phyloP scores from a whole-genome alignment of 306 rosid species.

The Quercus alba region DNA sequence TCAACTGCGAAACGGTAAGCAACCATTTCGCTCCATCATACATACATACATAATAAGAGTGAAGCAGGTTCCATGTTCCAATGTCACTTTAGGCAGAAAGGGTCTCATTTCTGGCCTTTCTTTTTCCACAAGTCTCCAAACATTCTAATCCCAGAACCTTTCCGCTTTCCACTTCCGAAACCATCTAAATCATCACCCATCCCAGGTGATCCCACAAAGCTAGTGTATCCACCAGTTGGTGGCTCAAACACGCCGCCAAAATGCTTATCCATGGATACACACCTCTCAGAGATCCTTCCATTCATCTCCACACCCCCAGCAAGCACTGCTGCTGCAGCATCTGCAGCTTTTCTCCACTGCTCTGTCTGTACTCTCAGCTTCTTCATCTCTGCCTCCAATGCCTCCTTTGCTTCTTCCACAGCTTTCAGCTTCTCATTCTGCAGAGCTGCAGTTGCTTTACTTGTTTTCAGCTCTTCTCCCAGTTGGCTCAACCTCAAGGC shows the following conservation, averaged over 20 bases:
- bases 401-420: slow-evolving; percentile 55
- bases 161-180: slow-evolving; percentile 61
- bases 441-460: slow-evolving; percentile 33
- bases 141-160: slow-evolving; percentile 78
- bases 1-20: slow-evolving; percentile 45
- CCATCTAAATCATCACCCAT: slow-evolving; percentile 61
- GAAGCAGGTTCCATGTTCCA: slow-evolving; percentile 10
- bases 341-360: slow-evolving; percentile 91
- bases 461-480: slow-evolving; percentile 52
- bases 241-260: slow-evolving; percentile 57
- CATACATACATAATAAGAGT: slow-evolving; percentile 22
- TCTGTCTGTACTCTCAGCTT: slow-evolving; percentile 81
- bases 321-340: slow-evolving; percentile 87
- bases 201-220: slow-evolving; percentile 68
- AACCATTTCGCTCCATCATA: slow-evolving; percentile 36
- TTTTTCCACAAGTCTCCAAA: slow-evolving; percentile 86
- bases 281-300: slow-evolving; percentile 66
- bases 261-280: slow-evolving; percentile 88
- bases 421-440: slow-evolving; percentile 50
- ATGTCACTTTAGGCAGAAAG: neutral
- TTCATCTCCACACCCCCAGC: slow-evolving; percentile 66
- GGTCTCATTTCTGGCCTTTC: slow-evolving; percentile 63
- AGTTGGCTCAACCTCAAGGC: slow-evolving; percentile 34
- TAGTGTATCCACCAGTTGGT: slow-evolving; percentile 55
- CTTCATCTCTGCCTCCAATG: slow-evolving; percentile 71